These are phyloP conservation scores for Elsinoe necatrix DNA, from an alignment of 2,329 filamentous ascomycete species.

Conservation along the genomic window DNA sequence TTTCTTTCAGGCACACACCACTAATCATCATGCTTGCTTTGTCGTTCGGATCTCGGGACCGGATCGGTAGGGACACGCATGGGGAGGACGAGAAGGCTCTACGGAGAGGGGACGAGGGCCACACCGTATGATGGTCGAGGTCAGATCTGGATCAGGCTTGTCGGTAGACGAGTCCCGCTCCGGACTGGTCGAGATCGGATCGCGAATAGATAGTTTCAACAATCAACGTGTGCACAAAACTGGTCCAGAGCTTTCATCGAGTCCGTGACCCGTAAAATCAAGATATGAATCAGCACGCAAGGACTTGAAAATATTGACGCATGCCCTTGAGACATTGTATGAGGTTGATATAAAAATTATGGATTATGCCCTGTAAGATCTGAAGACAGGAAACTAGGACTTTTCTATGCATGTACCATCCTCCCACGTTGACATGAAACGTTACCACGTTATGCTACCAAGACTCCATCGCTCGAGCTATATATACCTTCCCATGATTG, in stretches of 20 bases:
- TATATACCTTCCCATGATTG: too few species aligned
- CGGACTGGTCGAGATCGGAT: neutral
- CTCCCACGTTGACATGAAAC: neutral
- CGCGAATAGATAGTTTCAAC: constrained; percentile 5
- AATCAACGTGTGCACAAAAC: neutral
- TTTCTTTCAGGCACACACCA: constrained; percentile 14
- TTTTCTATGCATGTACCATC: neutral
- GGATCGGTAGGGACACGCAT: constrained; percentile 17
- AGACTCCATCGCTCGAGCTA: neutral
- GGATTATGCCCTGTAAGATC: neutral
- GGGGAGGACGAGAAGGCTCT: constrained; percentile 17
- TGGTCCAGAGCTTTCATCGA: neutral
- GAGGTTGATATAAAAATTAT: neutral
- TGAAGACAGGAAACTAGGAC: too few species aligned
- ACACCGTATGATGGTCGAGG: neutral
- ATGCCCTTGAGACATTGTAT: too few species aligned
- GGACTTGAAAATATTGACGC: too few species aligned
- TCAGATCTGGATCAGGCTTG: neutral
- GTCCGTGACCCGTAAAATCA: neutral
- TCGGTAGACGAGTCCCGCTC: neutral
- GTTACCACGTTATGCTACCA: neutral
- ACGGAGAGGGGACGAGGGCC: constrained; percentile 5
- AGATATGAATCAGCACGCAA: too few species aligned
- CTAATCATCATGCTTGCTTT: constrained; percentile 1
- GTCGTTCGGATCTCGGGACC: neutral